Percentiles rank a stretch among this genome's conserved stretches.
Conservation (phyloP, 192 early-diverging fungal species). For the Coemansia sp. region DNA sequence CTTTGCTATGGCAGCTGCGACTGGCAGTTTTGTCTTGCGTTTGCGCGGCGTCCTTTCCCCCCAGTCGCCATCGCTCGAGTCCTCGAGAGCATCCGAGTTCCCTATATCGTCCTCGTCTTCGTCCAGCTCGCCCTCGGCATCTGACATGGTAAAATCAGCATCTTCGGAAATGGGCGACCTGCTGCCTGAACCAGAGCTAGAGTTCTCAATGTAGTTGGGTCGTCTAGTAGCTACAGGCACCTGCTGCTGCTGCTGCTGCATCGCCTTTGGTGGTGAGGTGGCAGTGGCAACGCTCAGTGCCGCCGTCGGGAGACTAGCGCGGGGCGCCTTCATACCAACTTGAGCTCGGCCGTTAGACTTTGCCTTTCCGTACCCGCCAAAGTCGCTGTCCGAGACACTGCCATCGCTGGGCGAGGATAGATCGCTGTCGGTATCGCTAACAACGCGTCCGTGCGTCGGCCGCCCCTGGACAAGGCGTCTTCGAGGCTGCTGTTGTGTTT, state of each 20-base stretch:
- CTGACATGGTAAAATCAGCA: slow-evolving; percentile 42
- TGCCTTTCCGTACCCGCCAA: slow-evolving; percentile 31
- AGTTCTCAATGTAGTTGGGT: slow-evolving; percentile 22
- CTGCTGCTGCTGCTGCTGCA: slow-evolving; percentile 10
- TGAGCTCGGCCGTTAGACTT: slow-evolving; percentile 19
- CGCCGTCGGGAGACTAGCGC: slow-evolving; percentile 18
- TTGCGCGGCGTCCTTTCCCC: slow-evolving; percentile 41
- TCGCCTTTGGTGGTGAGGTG: not conserved
- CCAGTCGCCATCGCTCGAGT: slow-evolving; percentile 54
- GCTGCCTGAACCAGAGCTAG: slow-evolving; percentile 20
- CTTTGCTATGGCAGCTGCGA: slow-evolving; percentile 8
- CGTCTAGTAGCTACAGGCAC: not conserved
- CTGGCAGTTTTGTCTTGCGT: slow-evolving; percentile 45
- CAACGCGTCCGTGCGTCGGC: slow-evolving; percentile 37
- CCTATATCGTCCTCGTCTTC: slow-evolving; percentile 50
- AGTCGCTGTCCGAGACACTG: slow-evolving; percentile 31
- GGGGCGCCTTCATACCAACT: slow-evolving; percentile 49
- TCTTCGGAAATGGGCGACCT: slow-evolving; percentile 33
- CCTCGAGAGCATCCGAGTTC: slow-evolving; percentile 28
- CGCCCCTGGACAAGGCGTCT: slow-evolving; percentile 33
- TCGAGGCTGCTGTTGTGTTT: slow-evolving; percentile 2
- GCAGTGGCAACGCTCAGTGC: not conserved
- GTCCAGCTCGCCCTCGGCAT: slow-evolving; percentile 23
- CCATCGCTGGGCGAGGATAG: slow-evolving; percentile 24
- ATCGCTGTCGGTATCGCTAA: slow-evolving; percentile 53